A percentile compares a stretch with the other conserved stretches of the same genome.
phyloP scores from a whole-genome alignment of 2,329 filamentous ascomycete genomes.

The Hypoxylon sp. region DNA sequence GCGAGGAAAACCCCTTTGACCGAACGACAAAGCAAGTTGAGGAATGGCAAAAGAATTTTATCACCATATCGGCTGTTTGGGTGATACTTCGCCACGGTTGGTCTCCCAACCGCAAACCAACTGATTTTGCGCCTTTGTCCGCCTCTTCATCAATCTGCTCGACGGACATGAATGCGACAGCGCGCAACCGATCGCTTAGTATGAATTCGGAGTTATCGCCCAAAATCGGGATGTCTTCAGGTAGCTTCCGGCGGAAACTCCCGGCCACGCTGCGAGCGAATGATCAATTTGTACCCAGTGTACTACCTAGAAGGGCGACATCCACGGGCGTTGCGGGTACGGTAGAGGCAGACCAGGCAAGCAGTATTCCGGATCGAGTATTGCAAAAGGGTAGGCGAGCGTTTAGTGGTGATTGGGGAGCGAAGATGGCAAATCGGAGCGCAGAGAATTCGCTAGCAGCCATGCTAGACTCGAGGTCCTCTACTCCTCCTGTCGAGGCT shows the following conservation, averaged over 20 bases:
- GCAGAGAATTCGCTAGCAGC: conserved; percentile 33
- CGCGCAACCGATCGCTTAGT: conserved; percentile 37
- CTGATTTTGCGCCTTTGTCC: conserved; percentile 36
- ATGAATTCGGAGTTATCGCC: conserved; percentile 28
- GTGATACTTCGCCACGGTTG: conserved; percentile 58
- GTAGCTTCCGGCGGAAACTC: conserved; percentile 27
- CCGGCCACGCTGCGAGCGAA: conserved; percentile 20
- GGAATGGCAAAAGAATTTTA: conserved; percentile 56
- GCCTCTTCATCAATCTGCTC: conserved; percentile 17
- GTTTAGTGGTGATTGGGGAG: conserved; percentile 45
- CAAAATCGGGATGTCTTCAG: conserved; percentile 19
- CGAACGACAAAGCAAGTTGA: conserved; percentile 52
- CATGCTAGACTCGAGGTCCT: conserved; percentile 21
- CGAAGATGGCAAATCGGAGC: conserved; percentile 32
- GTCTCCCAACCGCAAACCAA: conserved; percentile 49
- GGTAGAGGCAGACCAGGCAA: conserved; percentile 22
- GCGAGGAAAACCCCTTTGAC: conserved; percentile 35
- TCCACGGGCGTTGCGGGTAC: conserved; percentile 57
- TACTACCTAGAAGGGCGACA: conserved; percentile 52
- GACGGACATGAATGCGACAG: conserved; percentile 12
- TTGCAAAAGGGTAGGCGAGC: conserved; percentile 36
- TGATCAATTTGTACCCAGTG: conserved; percentile 27
- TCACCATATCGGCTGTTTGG: conserved; percentile 62
- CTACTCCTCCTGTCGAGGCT: conserved; percentile 12
- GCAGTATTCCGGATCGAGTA: conserved; percentile 11